Conservation (phyloP, 2,329 filamentous ascomycete species). For the Penicillium sp. region DNA sequence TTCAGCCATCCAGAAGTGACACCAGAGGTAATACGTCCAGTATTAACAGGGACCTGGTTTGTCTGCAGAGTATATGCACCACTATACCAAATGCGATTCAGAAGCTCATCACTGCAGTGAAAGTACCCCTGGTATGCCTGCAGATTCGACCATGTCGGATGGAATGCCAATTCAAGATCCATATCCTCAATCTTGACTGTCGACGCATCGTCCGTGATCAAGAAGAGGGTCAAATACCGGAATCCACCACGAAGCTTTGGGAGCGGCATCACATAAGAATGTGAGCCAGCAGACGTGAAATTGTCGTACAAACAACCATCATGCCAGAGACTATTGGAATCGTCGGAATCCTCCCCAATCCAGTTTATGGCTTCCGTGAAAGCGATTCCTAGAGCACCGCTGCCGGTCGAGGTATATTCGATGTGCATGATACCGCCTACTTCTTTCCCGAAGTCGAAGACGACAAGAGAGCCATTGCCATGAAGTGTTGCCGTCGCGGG, state of each 20-base stretch:
- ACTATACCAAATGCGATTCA: slow-evolving; percentile 60
- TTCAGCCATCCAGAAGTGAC: slow-evolving; percentile 39
- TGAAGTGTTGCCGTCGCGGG: slow-evolving; percentile 33
- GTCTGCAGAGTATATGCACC: slow-evolving; percentile 56
- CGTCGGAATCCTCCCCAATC: slow-evolving; percentile 50
- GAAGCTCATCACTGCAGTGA: slow-evolving; percentile 50
- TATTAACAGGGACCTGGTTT: slow-evolving; percentile 41
- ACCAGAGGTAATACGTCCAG: slow-evolving; percentile 36
- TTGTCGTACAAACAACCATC: slow-evolving; percentile 44
- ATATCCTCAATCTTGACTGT: slow-evolving; percentile 40
- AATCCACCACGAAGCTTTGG: slow-evolving; percentile 46
- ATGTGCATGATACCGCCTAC: slow-evolving; percentile 58
- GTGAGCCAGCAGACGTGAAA: slow-evolving; percentile 33
- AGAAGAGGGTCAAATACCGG: slow-evolving; percentile 46
- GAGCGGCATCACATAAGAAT: slow-evolving; percentile 42
- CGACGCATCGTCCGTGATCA: slow-evolving; percentile 33
- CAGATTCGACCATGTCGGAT: slow-evolving; percentile 55
- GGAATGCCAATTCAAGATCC: slow-evolving; percentile 48
- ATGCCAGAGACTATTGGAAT: slow-evolving; percentile 49
- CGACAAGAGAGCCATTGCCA: slow-evolving; percentile 54
- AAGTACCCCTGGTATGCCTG: slow-evolving; percentile 57
- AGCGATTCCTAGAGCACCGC: slow-evolving; percentile 46
- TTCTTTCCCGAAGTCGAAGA: slow-evolving; percentile 61
- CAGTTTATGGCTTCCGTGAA: slow-evolving; percentile 52
- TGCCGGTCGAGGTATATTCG: slow-evolving; percentile 47